Percentiles rank a stretch among this genome's conserved stretches.
Evolutionary conservation across 1,139 yeast species (phyloP).

Genomic region (Diutina sp.): DNA sequence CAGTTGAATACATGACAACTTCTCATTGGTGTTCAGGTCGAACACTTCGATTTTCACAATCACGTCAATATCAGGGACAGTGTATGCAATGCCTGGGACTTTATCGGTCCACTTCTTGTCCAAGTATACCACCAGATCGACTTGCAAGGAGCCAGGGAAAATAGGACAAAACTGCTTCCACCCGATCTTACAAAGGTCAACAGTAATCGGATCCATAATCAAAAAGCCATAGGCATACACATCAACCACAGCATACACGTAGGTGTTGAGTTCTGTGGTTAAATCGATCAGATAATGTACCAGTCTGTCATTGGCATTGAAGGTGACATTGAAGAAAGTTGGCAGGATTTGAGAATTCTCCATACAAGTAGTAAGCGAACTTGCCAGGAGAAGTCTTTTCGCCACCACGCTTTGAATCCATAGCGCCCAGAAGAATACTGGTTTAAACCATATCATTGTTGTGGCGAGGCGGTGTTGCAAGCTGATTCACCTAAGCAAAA

Average conservation of each 20-base stretch:
- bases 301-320: constrained; percentile 52
- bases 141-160: constrained; percentile 56
- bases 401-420: neutral
- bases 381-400: constrained; percentile 26
- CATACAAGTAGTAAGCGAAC: constrained; percentile 90
- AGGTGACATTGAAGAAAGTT: constrained; percentile 58
- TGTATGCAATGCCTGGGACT: constrained; percentile 63
- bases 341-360: constrained; percentile 81
- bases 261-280: constrained; percentile 44
- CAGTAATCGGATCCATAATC: constrained; percentile 32
- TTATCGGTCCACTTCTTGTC: constrained; percentile 26
- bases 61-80: constrained; percentile 72
- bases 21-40: constrained; percentile 22
- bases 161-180: constrained; percentile 79
- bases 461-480: neutral
- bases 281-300: constrained; percentile 49
- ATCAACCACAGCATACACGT: constrained; percentile 44
- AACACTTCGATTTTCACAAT: constrained; percentile 41
- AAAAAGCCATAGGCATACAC: constrained; percentile 70
- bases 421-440: neutral
- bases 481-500: neutral
- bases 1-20: constrained; percentile 58
- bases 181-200: constrained; percentile 46
- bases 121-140: constrained; percentile 53
- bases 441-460: neutral